Conservation (phyloP, 371 early-diverging fungal species). For the Apophysomyces elegans region DNA sequence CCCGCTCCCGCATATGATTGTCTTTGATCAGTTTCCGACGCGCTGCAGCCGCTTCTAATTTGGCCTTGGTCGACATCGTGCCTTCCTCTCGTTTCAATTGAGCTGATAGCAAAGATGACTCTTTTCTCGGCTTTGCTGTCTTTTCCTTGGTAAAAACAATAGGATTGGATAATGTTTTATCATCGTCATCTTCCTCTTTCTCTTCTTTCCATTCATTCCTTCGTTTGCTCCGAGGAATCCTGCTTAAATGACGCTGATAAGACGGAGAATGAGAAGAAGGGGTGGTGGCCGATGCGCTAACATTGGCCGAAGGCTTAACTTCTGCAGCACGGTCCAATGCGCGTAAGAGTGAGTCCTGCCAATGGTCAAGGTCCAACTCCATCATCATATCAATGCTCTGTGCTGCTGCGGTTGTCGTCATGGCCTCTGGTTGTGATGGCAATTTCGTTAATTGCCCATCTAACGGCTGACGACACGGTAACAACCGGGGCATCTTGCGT, state of each 20-base stretch:
- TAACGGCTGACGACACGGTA: not conserved
- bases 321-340: not conserved
- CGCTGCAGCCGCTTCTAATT: conserved; percentile 14
- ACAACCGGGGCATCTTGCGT: not conserved
- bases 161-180: not conserved
- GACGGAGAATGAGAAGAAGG: too few species aligned
- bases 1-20: conserved; percentile 14
- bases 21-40: conserved; percentile 12
- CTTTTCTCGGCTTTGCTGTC: conserved; percentile 20
- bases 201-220: conserved; percentile 2
- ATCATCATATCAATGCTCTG: not conserved
- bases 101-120: conserved; percentile 7
- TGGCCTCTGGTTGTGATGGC: too few species aligned
- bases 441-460: too few species aligned
- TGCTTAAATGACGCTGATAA: not conserved
- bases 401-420: not conserved
- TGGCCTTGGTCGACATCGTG: conserved; percentile 11
- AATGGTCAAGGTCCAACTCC: conserved; percentile 1
- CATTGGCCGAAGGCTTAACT: not conserved
- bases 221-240: not conserved
- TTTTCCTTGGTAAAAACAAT: conserved; percentile 4
- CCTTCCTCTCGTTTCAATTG: conserved; percentile 2
- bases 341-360: not conserved
- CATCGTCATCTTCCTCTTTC: not conserved
- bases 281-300: too few species aligned